Percentiles rank a stretch among this genome's conserved stretches.
phyloP scores from a whole-genome alignment of 2,329 filamentous ascomycete genomes.

The Colletotrichum navitas region DNA sequence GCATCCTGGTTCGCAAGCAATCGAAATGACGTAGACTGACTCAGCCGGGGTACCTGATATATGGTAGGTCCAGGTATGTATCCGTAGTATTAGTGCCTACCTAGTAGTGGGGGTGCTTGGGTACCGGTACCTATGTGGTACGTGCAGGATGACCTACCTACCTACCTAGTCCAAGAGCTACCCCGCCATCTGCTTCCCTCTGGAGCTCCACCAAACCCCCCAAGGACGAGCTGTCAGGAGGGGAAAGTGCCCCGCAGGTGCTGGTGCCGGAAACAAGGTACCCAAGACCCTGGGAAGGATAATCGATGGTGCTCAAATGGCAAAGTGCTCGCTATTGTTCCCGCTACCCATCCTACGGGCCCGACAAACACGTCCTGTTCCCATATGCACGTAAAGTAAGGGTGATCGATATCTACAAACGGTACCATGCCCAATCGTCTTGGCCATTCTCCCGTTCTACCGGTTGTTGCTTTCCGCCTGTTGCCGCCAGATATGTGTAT shows the following conservation, averaged over 20 bases:
- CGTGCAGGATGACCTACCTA: constrained; percentile 9
- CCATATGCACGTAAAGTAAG: constrained; percentile 21
- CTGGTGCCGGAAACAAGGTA: neutral
- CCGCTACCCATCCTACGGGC: constrained; percentile 10
- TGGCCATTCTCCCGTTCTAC: neutral
- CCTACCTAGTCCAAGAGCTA: constrained; percentile 31
- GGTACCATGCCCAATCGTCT: neutral
- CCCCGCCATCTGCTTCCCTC: constrained; percentile 29
- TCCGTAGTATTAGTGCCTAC: neutral
- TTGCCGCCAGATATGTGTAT: constrained; percentile 64
- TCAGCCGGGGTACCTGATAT: neutral
- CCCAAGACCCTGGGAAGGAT: too few relatives aligned
- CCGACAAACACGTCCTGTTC: constrained; percentile 1
- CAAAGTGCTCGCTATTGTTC: constrained; percentile 35
- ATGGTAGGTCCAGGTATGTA: neutral
- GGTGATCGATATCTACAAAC: constrained; percentile 31
- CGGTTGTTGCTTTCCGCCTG: constrained; percentile 22
- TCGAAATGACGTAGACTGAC: constrained; percentile 24
- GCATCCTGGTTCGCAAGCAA: neutral
- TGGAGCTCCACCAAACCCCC: constrained; percentile 1
- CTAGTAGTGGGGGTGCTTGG: too few relatives aligned
- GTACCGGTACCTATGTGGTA: too few relatives aligned
- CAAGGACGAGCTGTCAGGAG: neutral
- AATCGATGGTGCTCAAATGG: neutral
- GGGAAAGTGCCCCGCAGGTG: neutral